Evolutionary conservation across 2,329 filamentous ascomycete species (phyloP), one percentile per base, ranked within the genome.

Genomic region (Botryosphaeria dothidea): DNA sequence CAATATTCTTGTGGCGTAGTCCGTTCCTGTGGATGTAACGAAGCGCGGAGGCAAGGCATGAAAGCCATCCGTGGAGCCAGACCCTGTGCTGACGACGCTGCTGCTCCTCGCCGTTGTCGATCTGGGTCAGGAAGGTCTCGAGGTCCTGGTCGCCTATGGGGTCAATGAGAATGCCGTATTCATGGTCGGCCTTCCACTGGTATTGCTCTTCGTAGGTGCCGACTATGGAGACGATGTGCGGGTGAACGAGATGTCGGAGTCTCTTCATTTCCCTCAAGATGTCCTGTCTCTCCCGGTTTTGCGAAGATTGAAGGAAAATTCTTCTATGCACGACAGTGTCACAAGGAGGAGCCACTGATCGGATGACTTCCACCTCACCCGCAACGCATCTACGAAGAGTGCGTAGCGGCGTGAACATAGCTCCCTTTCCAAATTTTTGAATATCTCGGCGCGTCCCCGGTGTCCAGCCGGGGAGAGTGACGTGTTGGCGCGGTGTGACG

Each of bases 11-110:
- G 36, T 65, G 63, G 3, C 31, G 52, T 6, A 65, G 13, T 13
- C 52, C 63, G 5, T 23, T 25, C 6, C 34, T 52, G 31, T 65
- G 63, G 3, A 65, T 48, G 38, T 65, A 65, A 11, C 13, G 25
- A 7, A 65, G 19, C 3, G 63, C 63, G 13, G 38, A 34, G 19
- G 38, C 36, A 19, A 65, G n/a, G 29, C 63, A 65, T 1, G 25
- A 15, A 23, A 60, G 60, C 63, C 63, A 65, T 31, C 21, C 15
- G 2, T 51, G 36, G 21, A 65, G 63, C 63, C 63, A 65, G 11
- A 17, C 43, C 15, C 23, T 48, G 13, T 48, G 45, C 21, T 48
- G 19, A 3, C 23, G 19, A 48, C 9, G 41, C 41, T 45, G 41
- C 17, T 8, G 15, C 8, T 8, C 41, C 19, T 13, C 21, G 8